A percentile compares a stretch with the other conserved stretches of the same genome.
phyloP scores from a whole-genome alignment of 192 early-diverging fungal genomes.

The Neocallimastix lanati region DNA sequence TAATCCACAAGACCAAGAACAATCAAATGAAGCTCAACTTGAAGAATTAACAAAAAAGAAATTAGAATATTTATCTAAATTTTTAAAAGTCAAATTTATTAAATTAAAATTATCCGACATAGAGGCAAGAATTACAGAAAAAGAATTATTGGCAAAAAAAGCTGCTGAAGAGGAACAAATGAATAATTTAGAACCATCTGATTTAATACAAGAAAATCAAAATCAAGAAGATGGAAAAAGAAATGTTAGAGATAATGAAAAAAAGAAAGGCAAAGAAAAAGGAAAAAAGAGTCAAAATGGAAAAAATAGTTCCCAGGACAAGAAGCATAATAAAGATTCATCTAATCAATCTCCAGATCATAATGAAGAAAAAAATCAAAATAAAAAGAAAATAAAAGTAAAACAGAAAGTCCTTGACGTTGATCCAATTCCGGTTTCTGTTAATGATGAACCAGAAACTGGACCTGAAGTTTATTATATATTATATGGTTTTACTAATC shows the following conservation, averaged over 20 bases:
- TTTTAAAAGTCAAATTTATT: not conserved
- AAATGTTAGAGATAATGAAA: not conserved
- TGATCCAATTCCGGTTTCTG: not conserved
- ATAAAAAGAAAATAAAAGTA: not conserved
- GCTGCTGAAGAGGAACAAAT: not conserved
- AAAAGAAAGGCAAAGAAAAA: not conserved
- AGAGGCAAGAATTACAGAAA: not conserved
- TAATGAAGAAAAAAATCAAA: not conserved
- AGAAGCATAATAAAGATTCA: not conserved
- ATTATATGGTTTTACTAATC: not conserved
- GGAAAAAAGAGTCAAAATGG: not conserved
- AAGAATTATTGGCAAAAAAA: not conserved
- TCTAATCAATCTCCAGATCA: not conserved
- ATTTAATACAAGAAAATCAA: not conserved
- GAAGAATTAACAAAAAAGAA: not conserved
- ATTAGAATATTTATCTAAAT: not conserved
- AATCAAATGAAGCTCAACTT: not conserved
- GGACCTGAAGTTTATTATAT: not conserved
- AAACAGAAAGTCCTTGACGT: not conserved
- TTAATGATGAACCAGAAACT: not conserved
- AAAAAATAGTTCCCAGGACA: not conserved
- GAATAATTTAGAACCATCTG: not conserved
- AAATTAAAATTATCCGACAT: not conserved
- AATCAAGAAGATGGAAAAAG: not conserved
- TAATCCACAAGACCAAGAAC: not conserved